These are phyloP conservation scores for Mycena chlorophos DNA, from an alignment of 768 basidiomycete genomes.

Conservation along the genomic window DNA sequence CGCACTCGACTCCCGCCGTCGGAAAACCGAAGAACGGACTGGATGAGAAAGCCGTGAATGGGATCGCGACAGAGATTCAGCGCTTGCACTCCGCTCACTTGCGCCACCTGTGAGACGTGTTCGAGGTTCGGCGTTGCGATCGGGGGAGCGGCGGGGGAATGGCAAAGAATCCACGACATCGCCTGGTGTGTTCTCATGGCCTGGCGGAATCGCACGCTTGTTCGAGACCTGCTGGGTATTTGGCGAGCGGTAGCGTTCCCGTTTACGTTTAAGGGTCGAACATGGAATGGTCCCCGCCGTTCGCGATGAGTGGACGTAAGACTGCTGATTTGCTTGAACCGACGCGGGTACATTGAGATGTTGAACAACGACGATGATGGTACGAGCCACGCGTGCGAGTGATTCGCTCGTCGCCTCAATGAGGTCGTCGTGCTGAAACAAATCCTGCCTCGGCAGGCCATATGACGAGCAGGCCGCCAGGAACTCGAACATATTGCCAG, in stretches of 20 bases:
- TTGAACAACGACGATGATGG: constrained; percentile 68
- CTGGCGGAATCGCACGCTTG: constrained; percentile 50
- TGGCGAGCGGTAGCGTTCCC: no score
- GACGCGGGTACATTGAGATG: constrained; percentile 55
- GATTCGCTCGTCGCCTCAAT: constrained; percentile 59
- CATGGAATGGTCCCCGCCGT: background rate
- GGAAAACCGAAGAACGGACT: constrained; percentile 63
- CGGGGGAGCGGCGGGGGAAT: constrained; percentile 40
- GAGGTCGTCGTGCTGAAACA: constrained; percentile 71
- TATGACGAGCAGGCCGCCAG: constrained; percentile 71
- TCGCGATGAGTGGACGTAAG: background rate
- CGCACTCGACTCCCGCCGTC: constrained; percentile 59
- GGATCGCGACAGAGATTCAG: constrained; percentile 48
- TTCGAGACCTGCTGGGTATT: no score
- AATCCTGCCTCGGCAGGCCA: constrained; percentile 60
- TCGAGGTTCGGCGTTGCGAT: constrained; percentile 45
- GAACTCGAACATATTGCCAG: constrained; percentile 76
- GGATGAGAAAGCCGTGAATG: constrained; percentile 64
- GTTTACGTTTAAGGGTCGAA: no score
- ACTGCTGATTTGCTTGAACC: constrained; percentile 37
- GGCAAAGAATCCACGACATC: constrained; percentile 23
- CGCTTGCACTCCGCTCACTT: constrained; percentile 44
- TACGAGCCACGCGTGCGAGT: constrained; percentile 69
- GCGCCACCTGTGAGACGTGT: constrained; percentile 58
- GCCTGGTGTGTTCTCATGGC: constrained; percentile 30